phyloP scores from a whole-genome alignment of 2,329 filamentous ascomycete species.

The Microsporum audouinii region DNA sequence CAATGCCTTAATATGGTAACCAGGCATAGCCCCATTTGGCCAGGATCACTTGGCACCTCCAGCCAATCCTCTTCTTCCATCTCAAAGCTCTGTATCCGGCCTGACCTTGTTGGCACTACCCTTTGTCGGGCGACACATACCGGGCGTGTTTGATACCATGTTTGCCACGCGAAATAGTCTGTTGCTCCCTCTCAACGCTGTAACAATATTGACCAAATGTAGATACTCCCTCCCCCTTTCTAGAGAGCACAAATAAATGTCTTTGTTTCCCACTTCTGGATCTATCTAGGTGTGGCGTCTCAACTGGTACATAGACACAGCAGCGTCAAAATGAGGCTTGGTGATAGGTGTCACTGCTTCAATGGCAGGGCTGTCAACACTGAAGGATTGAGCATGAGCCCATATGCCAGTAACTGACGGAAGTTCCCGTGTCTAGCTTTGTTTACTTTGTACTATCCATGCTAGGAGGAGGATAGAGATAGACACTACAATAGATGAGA shows the following conservation, averaged over 20 bases:
- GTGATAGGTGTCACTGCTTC: neutral
- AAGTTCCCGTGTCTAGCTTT: neutral
- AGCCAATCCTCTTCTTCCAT: neutral
- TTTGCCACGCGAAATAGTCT: conserved; percentile 1
- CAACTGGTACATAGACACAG: neutral
- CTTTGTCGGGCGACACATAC: neutral
- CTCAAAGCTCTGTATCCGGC: neutral
- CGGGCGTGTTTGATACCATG: conserved; percentile 1
- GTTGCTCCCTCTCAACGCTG: neutral
- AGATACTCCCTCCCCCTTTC: neutral
- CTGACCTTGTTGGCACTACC: neutral
- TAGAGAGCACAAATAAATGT: neutral
- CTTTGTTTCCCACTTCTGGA: neutral
- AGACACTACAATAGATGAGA: neutral
- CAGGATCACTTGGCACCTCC: neutral
- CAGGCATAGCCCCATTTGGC: neutral
- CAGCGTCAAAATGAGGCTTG: neutral
- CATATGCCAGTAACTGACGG: neutral
- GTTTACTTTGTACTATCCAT: neutral
- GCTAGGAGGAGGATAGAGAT: neutral
- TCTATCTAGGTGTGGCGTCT: neutral
- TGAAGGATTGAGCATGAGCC: neutral
- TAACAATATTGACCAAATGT: neutral
- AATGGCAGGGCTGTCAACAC: neutral
- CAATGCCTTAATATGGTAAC: neutral